These are phyloP conservation scores for Leptographium wingfieldii DNA, from an alignment of 2,329 filamentous ascomycete genomes.

Conservation along the genomic window DNA sequence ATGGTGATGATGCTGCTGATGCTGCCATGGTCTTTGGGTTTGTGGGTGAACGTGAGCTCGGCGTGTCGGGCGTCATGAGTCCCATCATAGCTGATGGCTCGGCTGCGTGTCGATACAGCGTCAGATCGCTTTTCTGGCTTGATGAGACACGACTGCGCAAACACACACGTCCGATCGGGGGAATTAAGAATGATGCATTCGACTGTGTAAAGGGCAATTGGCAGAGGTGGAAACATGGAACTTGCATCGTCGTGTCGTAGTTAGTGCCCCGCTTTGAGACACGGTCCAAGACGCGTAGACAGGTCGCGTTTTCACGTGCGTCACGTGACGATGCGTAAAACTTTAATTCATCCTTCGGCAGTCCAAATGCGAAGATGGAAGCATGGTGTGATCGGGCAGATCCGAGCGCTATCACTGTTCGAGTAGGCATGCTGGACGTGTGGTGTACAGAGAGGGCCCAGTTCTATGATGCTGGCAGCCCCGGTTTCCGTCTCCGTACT, in stretches of 20 bases:
- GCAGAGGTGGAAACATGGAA: neutral
- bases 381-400: too few species aligned
- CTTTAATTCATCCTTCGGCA: too few species aligned
- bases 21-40: constrained; percentile 8
- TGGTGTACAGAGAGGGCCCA: too few species aligned
- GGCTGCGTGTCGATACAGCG: too few species aligned
- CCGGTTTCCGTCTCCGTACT: neutral
- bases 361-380: too few species aligned
- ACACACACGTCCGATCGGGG: neutral
- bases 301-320: neutral
- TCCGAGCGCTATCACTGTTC: too few species aligned
- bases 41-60: constrained; percentile 7
- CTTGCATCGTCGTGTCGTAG: neutral
- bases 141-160: neutral
- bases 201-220: neutral
- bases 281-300: neutral
- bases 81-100: neutral
- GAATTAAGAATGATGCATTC: neutral
- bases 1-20: neutral
- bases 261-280: neutral
- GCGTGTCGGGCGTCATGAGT: constrained; percentile 9
- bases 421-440: too few species aligned
- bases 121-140: too few species aligned
- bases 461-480: neutral
- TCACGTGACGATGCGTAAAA: neutral